A percentile compares a stretch with the other conserved stretches of the same genome.
Conservation (phyloP, 805 yeast species). For the Cyberlindnera petersonii region DNA sequence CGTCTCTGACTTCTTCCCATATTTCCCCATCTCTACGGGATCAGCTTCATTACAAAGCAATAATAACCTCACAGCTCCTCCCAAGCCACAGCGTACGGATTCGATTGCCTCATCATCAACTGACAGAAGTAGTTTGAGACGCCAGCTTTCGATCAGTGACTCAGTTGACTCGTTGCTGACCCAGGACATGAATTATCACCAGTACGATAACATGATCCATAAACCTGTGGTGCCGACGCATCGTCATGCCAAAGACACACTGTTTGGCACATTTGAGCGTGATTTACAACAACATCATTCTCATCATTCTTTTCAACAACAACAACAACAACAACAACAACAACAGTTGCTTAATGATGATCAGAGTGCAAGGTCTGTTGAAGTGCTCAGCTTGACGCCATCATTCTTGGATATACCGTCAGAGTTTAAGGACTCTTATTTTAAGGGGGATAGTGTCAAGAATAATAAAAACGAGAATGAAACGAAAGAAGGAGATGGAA, state of each 20-base stretch:
- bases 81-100: constrained; percentile 1
- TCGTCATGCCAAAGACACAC: constrained; percentile 5
- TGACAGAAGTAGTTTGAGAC: not conserved
- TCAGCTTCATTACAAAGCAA: constrained; percentile 2
- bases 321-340: constrained; percentile 1
- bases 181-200: constrained; percentile 12
- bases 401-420: constrained; percentile 33
- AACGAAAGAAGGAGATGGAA: too few species aligned
- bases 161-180: constrained; percentile 1
- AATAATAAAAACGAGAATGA: not conserved
- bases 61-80: not conserved
- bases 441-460: too few species aligned
- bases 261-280: constrained; percentile 15
- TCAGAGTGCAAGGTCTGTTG: constrained; percentile 24
- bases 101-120: constrained; percentile 1
- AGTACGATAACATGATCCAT: constrained; percentile 21
- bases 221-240: constrained; percentile 6
- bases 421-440: constrained; percentile 3
- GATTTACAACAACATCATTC: too few species aligned
- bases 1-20: constrained; percentile 12
- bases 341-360: not conserved
- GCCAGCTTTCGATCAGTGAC: not conserved
- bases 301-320: too few species aligned
- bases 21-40: constrained; percentile 6
- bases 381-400: constrained; percentile 38